phyloP scores from a whole-genome alignment of 208 protist species.

The Acanthamoeba triangularis region DNA sequence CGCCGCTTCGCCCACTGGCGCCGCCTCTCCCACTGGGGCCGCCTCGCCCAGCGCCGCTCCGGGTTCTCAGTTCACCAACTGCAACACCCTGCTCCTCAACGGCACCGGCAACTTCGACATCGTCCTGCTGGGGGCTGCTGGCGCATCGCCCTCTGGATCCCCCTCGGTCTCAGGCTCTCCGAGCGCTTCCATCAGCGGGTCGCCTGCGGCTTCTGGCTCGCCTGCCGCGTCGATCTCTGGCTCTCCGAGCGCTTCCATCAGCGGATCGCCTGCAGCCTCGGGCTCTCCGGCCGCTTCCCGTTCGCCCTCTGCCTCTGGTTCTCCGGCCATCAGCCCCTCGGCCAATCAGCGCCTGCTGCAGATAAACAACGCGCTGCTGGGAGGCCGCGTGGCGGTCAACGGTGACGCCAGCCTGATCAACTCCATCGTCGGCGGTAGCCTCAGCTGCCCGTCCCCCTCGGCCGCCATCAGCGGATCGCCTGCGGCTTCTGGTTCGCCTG shows the following conservation, averaged over 20 bases:
- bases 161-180: neutral
- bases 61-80: neutral
- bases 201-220: neutral
- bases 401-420: neutral
- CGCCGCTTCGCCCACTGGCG: neutral
- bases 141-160: neutral
- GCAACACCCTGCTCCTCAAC: slow-evolving; percentile 10
- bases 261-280: neutral
- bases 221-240: neutral
- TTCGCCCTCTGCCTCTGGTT: neutral
- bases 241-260: neutral
- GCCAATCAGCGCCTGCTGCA: neutral
- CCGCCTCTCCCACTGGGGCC: neutral
- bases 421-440: neutral
- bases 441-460: neutral
- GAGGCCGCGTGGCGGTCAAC: neutral
- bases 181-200: neutral
- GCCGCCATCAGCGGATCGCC: neutral
- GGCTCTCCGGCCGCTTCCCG: neutral
- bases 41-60: neutral
- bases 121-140: neutral
- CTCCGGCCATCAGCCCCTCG: neutral
- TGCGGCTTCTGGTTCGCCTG: neutral
- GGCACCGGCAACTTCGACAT: slow-evolving; percentile 30
- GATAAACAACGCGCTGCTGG: neutral